A percentile compares a stretch with the other conserved stretches of the same genome.
phyloP scores from a whole-genome alignment of 306 rosid species.

The Cicer cuneatum region DNA sequence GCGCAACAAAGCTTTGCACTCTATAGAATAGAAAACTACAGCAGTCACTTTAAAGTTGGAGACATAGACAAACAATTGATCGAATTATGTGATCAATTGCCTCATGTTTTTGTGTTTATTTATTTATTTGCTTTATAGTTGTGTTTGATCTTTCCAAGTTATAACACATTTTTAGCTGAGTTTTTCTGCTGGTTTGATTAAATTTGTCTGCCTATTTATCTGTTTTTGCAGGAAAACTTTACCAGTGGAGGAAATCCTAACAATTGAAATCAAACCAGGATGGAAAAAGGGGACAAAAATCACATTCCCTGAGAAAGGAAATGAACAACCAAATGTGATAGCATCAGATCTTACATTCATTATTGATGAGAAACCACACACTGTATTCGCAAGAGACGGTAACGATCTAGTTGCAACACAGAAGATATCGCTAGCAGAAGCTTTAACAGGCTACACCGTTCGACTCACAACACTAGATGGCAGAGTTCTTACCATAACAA shows the following conservation, averaged over 20 bases:
- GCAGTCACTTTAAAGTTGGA: no score
- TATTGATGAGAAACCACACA: slow-evolving; percentile 42
- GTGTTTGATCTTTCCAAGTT: no score
- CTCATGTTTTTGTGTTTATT: no score
- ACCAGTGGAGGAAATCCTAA: slow-evolving; percentile 46
- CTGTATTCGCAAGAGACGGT: slow-evolving; percentile 40
- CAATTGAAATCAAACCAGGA: slow-evolving; percentile 42
- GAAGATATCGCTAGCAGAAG: slow-evolving; percentile 42
- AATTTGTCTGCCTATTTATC: background rate
- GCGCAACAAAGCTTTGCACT: no score
- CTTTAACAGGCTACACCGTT: slow-evolving; percentile 41
- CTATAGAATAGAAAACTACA: no score
- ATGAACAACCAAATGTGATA: slow-evolving; percentile 45
- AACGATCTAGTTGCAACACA: slow-evolving; percentile 47
- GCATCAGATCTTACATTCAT: slow-evolving; percentile 45
- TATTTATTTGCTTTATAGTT: no score
- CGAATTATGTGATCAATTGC: no score
- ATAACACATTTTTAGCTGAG: background rate
- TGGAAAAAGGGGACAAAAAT: slow-evolving; percentile 49
- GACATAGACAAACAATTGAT: no score
- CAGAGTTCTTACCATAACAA: slow-evolving; percentile 33
- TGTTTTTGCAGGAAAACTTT: slow-evolving; percentile 40
- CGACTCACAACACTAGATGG: slow-evolving; percentile 47
- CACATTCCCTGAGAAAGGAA: slow-evolving; percentile 45
- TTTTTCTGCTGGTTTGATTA: background rate